These are phyloP conservation scores for Paramecium caudatum DNA, from an alignment of 73 alveolate species.

Conservation along the genomic window DNA sequence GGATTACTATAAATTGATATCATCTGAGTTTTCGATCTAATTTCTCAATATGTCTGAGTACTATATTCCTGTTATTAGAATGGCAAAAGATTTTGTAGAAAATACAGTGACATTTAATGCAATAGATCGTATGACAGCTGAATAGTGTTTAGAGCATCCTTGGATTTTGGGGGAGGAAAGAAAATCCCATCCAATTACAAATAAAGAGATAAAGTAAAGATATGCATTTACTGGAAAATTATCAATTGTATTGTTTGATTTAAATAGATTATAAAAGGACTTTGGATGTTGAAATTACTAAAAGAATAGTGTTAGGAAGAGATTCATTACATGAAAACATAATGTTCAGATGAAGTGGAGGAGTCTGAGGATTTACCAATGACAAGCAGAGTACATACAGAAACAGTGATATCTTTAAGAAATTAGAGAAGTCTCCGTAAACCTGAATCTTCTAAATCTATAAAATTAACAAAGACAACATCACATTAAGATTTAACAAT, in stretches of 20 bases:
- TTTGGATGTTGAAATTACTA: not conserved
- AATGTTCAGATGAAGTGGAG: not conserved
- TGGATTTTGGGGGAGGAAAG: slow-evolving; percentile 39
- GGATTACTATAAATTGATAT: not conserved
- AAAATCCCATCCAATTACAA: slow-evolving; percentile 19
- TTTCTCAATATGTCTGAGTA: not conserved
- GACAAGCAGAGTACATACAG: not conserved
- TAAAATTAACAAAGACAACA: not conserved
- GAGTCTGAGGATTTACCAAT: not conserved
- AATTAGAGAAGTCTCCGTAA: not conserved
- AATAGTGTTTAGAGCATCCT: slow-evolving; percentile 54
- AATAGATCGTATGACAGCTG: slow-evolving; percentile 17
- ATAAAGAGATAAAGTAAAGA: slow-evolving; percentile 12
- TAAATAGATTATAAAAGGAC: not conserved
- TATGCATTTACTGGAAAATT: not conserved
- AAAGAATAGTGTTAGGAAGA: not conserved
- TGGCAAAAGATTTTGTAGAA: slow-evolving; percentile 40
- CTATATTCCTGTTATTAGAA: not conserved
- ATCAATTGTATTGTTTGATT: not conserved
- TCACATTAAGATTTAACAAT: not conserved
- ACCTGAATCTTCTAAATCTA: not conserved
- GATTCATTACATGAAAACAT: not conserved
- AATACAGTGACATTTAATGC: not conserved
- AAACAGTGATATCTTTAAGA: not conserved
- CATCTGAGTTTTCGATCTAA: not conserved